These are phyloP conservation scores for Pecoramyces ruminantium DNA, from an alignment of 192 early-diverging fungal genomes.

Conservation along the genomic window DNA sequence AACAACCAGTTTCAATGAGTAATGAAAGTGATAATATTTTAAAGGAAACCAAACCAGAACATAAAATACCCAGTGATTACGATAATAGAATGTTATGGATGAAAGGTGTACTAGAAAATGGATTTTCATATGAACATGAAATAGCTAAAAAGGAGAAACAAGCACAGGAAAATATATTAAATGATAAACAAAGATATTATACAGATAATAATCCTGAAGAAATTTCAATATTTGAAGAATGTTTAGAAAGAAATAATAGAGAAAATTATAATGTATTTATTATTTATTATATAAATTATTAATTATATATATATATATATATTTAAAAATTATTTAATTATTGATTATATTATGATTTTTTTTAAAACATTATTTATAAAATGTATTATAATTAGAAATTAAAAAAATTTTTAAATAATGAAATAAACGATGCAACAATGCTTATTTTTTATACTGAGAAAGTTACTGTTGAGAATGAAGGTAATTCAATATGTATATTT, in stretches of 20 bases:
- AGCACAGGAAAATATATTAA: not conserved
- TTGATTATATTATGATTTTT: no score
- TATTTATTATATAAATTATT: no score
- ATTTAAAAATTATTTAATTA: no score
- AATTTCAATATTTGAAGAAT: not conserved
- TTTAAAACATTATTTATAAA: no score
- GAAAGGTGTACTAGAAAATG: not conserved
- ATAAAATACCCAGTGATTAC: not conserved
- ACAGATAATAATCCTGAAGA: not conserved
- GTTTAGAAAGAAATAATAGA: not conserved
- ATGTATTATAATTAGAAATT: not conserved
- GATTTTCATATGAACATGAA: not conserved
- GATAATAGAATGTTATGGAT: not conserved
- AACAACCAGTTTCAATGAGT: no score
- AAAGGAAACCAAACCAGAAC: not conserved
- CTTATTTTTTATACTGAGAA: not conserved
- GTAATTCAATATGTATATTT: no score
- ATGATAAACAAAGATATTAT: not conserved
- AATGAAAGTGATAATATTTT: no score
- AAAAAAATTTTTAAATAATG: not conserved
- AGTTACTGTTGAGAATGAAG: not conserved
- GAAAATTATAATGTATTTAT: not conserved
- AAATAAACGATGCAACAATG: not conserved
- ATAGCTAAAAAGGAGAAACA: not conserved
- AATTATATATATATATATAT: no score